Evolutionary conservation across 345 rosid genomes (phyloP), one percentile per base, ranked within the genome.

Genomic region (Eucalyptus decipiens): DNA sequence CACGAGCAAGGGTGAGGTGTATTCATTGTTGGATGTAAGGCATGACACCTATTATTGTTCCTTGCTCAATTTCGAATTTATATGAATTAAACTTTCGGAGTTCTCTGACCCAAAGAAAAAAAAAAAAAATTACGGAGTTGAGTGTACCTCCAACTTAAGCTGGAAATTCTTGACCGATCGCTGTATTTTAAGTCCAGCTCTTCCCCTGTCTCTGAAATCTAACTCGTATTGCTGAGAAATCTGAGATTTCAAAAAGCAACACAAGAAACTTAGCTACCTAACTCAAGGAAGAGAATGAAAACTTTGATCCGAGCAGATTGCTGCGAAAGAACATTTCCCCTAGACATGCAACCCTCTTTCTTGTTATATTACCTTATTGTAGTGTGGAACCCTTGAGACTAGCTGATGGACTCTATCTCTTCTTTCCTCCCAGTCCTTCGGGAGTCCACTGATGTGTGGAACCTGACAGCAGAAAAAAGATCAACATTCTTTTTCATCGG

Each of bases 141-240:
- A n/a, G 48, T 24, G 49, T 91, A 97, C 99, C 96, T 95, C 95
- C 86, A 91, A 88, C 89, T 93, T 94, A 21, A 97, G 94, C 96
- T 97, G 98, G 94, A 97, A 97, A 92, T 97, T 97, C 94, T 97
- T 97, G 88, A 94, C 98, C 0, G 99, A 97, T 89, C 94, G 93
- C 91, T 94, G 95, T 88, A 95, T 94, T 92, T 91, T 92, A 58
- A 95, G 96, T 58, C 96, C 98, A 88, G 96, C 91, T 93, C 98
- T 93, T 90, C 96, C 98, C 86, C 94, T 93, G 88, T 96, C 98
- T 94, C 97, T 95, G 93, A 90, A 97, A 92, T 95, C 99, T 89
- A 97, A 89, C 89, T 97, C 99, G 23, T 94, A 94, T 89, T 94
- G 96, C 90, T 90, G 96, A 45, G 95, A 86, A n/a, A 94, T 92